A percentile compares a stretch with the other conserved stretches of the same genome.
phyloP scores from a whole-genome alignment of 805 yeast genomes.

The Starmerella tilneyi region DNA sequence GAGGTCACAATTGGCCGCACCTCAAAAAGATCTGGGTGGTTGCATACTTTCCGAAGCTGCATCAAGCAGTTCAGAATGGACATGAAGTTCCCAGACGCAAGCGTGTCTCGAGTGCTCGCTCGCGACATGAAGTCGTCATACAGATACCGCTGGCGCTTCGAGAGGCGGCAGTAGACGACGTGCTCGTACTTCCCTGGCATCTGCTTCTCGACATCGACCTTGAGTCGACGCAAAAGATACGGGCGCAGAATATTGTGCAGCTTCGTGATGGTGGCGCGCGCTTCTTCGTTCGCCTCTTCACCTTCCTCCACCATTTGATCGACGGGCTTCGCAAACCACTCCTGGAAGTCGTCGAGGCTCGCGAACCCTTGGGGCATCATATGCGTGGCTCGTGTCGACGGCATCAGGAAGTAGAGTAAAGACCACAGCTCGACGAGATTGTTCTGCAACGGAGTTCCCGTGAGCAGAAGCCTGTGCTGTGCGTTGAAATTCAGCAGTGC shows the following conservation, averaged over 20 bases:
- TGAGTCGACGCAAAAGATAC: slow-evolving; percentile 77
- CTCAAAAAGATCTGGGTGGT: slow-evolving; percentile 92
- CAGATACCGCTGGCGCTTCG: slow-evolving; percentile 81
- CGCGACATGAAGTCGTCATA: slow-evolving; percentile 97
- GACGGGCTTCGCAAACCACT: slow-evolving; percentile 97
- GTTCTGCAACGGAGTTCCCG: slow-evolving; percentile 97
- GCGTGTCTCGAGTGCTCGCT: slow-evolving; percentile 87
- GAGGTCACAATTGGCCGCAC: slow-evolving; percentile 92
- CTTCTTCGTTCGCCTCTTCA: slow-evolving; percentile 54
- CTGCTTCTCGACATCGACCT: slow-evolving; percentile 94
- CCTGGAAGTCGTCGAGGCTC: slow-evolving; percentile 87
- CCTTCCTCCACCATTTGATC: slow-evolving; percentile 81
- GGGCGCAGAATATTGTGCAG: slow-evolving; percentile 92
- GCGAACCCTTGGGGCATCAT: slow-evolving; percentile 92
- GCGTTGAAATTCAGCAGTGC: slow-evolving; percentile 89
- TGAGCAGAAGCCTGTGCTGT: slow-evolving; percentile 70
- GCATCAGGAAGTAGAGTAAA: slow-evolving; percentile 87
- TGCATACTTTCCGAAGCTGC: slow-evolving; percentile 95
- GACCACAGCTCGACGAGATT: slow-evolving; percentile 96
- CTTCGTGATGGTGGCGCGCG: slow-evolving; percentile 73
- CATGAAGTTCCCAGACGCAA: slow-evolving; percentile 87
- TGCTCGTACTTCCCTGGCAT: slow-evolving; percentile 99
- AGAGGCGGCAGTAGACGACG: slow-evolving; percentile 78
- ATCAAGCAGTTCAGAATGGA: slow-evolving; percentile 93
- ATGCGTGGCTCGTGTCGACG: slow-evolving; percentile 53